These are phyloP conservation scores for Eucalyptus globulus DNA, from an alignment of 345 rosid genomes.

Conservation along the genomic window DNA sequence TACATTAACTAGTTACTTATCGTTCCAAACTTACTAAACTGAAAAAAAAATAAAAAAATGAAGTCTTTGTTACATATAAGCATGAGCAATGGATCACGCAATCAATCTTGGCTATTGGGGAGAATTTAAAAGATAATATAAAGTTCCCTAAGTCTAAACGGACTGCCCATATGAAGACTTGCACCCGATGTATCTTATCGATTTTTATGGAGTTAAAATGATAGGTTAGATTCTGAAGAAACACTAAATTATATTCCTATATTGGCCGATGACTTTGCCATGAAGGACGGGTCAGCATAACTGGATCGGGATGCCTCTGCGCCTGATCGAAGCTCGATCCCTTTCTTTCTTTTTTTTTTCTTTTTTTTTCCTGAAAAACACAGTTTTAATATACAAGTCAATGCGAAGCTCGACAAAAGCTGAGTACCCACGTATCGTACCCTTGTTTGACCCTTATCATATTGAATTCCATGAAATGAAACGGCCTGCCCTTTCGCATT, in stretches of 20 bases:
- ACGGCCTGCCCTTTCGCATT: background rate
- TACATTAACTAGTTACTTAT: background rate
- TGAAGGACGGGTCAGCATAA: background rate
- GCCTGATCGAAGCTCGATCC: background rate
- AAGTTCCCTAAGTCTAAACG: background rate
- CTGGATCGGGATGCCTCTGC: background rate
- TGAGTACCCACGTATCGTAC: background rate
- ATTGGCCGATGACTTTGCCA: background rate
- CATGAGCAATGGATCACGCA: background rate
- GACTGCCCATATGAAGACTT: background rate
- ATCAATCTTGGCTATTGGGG: background rate
- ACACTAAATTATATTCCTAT: background rate
- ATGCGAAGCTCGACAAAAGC: background rate
- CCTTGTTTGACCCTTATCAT: background rate
- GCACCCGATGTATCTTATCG: background rate
- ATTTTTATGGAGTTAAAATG: background rate
- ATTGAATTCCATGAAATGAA: background rate
- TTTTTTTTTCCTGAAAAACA: background rate
- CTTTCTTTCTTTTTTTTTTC: background rate
- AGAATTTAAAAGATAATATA: background rate
- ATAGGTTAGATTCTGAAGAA: background rate
- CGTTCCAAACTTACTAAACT: background rate
- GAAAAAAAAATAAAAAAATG: background rate
- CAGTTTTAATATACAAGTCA: background rate
- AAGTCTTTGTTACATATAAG: background rate